Conservation (phyloP, 1,139 yeast species). For the Candida gigantensis region DNA sequence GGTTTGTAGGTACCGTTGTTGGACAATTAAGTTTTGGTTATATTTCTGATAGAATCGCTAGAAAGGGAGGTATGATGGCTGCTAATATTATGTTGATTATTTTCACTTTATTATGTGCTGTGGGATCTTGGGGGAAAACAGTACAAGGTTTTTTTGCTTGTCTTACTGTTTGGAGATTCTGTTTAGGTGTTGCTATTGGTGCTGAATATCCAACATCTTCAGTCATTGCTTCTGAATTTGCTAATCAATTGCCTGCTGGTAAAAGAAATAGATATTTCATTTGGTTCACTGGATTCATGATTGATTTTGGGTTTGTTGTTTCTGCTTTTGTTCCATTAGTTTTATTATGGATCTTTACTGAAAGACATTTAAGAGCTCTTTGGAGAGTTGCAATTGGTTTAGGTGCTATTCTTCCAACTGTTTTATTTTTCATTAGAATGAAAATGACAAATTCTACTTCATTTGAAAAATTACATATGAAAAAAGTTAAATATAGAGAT, state of each 20-base stretch:
- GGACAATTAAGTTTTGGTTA: conserved; percentile 82
- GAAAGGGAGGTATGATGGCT: conserved; percentile 77
- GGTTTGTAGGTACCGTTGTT: conserved; percentile 87
- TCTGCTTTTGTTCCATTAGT: conserved; percentile 87
- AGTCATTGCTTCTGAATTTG: conserved; percentile 91
- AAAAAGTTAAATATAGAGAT: conserved; percentile 40
- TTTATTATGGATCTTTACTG: conserved; percentile 76
- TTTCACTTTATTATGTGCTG: conserved; percentile 76
- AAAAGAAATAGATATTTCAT: conserved; percentile 84
- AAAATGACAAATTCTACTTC: conserved; percentile 71
- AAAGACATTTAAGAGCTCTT: conserved; percentile 70
- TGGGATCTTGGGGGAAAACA: conserved; percentile 78
- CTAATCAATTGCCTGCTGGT: conserved; percentile 74
- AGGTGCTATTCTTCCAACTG: conserved; percentile 87
- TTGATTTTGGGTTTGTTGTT: conserved; percentile 82
- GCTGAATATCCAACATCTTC: conserved; percentile 94
- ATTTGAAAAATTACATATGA: conserved; percentile 70
- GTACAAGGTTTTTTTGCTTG: conserved; percentile 75
- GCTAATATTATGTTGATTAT: conserved; percentile 72
- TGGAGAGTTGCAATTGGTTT: conserved; percentile 91
- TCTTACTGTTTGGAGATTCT: conserved; percentile 79
- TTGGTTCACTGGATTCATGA: conserved; percentile 87
- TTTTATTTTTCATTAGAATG: conserved; percentile 74
- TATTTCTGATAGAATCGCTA: conserved; percentile 72
- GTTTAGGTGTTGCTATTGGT: conserved; percentile 82